phyloP scores from a whole-genome alignment of 2,329 filamentous ascomycete genomes.

The Pleoardoris graminearum region DNA sequence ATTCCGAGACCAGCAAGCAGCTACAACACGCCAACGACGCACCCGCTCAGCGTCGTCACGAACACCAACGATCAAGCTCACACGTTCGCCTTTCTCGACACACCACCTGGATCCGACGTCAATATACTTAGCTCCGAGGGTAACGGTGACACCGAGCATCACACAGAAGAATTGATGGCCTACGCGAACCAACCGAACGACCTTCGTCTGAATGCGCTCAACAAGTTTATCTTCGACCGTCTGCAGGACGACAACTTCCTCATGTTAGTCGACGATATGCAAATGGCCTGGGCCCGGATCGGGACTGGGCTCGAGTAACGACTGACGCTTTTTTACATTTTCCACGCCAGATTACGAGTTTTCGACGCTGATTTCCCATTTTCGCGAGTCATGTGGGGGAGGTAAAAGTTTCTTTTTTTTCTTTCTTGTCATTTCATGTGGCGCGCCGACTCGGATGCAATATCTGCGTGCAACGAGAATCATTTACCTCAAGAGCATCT shows the following conservation, averaged over 20 bases:
- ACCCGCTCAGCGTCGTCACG: slow-evolving; percentile 19
- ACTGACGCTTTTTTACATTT: not conserved
- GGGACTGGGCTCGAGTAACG: slow-evolving; percentile 18
- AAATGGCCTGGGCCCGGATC: slow-evolving; percentile 50
- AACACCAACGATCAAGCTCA: slow-evolving; percentile 12
- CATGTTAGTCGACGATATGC: slow-evolving; percentile 56
- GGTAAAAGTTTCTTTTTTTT: not conserved
- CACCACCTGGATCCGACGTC: slow-evolving; percentile 11
- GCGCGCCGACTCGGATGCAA: too few species aligned
- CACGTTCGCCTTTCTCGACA: slow-evolving; percentile 6
- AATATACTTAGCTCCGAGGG: not conserved
- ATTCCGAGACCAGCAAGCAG: slow-evolving; percentile 11
- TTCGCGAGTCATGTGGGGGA: not conserved
- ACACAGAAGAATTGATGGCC: slow-evolving; percentile 20
- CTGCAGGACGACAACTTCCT: slow-evolving; percentile 56
- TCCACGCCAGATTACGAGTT: not conserved
- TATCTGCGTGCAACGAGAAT: too few species aligned
- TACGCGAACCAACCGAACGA: slow-evolving; percentile 49
- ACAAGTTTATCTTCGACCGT: slow-evolving; percentile 56
- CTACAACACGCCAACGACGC: slow-evolving; percentile 21
- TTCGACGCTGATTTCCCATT: not conserved
- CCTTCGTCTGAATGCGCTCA: slow-evolving; percentile 48
- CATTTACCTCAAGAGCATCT: too few species aligned
- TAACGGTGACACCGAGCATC: not conserved
- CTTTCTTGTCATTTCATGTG: not conserved